Conservation (phyloP, 108 stramenopile genomes). For the Poteriospumella lacustris region DNA sequence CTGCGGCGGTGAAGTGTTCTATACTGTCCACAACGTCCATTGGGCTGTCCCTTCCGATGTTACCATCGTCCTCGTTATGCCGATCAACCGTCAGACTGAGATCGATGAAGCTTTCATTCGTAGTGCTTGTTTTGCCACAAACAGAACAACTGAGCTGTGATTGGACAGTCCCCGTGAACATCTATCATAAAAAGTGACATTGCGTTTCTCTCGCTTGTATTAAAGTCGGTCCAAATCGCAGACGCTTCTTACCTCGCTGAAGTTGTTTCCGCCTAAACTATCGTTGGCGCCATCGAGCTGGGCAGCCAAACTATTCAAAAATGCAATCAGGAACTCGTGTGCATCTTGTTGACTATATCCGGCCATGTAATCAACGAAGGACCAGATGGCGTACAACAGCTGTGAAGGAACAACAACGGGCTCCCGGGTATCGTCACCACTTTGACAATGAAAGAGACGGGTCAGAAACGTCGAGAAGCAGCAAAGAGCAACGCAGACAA, state of each 20-base stretch:
- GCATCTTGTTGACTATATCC: constrained; percentile 28
- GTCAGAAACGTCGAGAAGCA: too few species aligned
- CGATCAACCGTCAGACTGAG: neutral
- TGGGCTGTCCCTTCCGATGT: neutral
- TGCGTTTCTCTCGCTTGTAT: too few species aligned
- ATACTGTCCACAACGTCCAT: too few species aligned
- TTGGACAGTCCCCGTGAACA: neutral
- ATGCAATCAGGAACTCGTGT: constrained; percentile 26
- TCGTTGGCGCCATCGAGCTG: too few species aligned
- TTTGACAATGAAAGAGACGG: too few species aligned
- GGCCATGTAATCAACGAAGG: neutral
- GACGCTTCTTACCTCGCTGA: too few species aligned
- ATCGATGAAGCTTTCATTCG: neutral
- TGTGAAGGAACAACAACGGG: neutral
- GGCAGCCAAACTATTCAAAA: neutral
- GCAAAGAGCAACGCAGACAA: too few species aligned
- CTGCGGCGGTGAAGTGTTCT: neutral
- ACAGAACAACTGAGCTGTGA: neutral
- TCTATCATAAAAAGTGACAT: neutral
- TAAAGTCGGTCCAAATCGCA: too few species aligned
- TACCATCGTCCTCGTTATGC: neutral
- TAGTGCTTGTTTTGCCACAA: neutral
- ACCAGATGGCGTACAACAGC: constrained; percentile 19
- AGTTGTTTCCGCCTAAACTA: too few species aligned
- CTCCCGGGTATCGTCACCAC: neutral